Conservation (phyloP, 202 grass and related monocot genomes). For the Panicum hallii region DNA sequence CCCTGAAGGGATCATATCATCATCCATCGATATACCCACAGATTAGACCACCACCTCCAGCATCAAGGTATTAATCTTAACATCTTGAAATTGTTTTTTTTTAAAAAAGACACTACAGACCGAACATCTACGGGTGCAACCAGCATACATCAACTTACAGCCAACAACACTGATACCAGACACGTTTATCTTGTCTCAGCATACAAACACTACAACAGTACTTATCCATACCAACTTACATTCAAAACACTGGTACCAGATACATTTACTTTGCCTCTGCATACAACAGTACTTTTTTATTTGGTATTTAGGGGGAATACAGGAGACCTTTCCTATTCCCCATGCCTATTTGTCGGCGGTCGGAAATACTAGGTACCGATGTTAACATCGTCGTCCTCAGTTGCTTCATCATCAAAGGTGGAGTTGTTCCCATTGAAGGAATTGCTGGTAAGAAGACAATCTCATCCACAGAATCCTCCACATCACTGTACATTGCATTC, state of each 20-base stretch:
- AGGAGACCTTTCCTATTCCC: constrained; percentile 4
- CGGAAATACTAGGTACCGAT: not conserved
- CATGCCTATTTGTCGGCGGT: not conserved
- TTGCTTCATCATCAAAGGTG: constrained; percentile 72
- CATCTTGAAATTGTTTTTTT: no score
- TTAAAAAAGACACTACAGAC: no score
- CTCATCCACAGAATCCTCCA: constrained; percentile 58
- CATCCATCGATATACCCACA: no score
- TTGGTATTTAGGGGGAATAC: not conserved
- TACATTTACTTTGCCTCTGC: not conserved
- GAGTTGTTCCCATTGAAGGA: constrained; percentile 74
- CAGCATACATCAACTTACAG: no score
- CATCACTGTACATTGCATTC: constrained; percentile 64
- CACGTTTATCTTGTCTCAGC: not conserved
- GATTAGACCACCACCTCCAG: no score
- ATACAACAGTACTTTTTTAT: not conserved
- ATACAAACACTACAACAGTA: no score
- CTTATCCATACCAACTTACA: not conserved
- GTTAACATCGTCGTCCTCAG: constrained; percentile 58
- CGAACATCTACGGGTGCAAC: no score
- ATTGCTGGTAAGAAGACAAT: constrained; percentile 73
- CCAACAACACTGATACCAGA: not conserved
- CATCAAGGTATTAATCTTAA: no score
- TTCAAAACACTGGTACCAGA: no score
- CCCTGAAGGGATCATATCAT: no score